phyloP scores from a whole-genome alignment of 202 grass and related monocot species.

The Carex arenaria region DNA sequence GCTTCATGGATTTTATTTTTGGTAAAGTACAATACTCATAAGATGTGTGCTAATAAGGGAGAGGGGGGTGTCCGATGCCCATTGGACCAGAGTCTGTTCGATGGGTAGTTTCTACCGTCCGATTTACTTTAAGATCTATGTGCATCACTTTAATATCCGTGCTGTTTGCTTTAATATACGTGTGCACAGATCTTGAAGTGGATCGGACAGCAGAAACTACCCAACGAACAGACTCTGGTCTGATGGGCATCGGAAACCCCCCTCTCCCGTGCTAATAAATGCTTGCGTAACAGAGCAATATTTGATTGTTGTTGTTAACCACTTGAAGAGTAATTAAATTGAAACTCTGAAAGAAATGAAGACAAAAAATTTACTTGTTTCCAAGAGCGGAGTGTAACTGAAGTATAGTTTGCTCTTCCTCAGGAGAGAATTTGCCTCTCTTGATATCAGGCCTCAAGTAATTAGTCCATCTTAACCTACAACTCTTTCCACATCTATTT shows the following conservation, averaged over 20 bases:
- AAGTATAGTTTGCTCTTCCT: slow-evolving; percentile 28
- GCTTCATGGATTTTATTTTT: neutral
- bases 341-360: neutral
- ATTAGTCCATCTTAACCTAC: slow-evolving; percentile 46
- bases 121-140: too few species aligned
- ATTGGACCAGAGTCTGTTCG: too few species aligned
- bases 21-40: neutral
- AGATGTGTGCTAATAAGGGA: neutral
- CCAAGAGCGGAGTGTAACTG: slow-evolving; percentile 21
- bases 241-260: too few species aligned
- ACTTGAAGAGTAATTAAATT: neutral
- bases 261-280: neutral
- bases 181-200: too few species aligned
- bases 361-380: slow-evolving; percentile 26
- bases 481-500: slow-evolving; percentile 46
- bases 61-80: too few species aligned
- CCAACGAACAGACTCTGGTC: too few species aligned
- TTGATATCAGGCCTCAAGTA: slow-evolving; percentile 37
- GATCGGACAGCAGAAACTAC: too few species aligned
- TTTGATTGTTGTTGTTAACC: neutral
- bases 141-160: too few species aligned
- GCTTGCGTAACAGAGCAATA: neutral
- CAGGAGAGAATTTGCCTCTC: slow-evolving; percentile 33
- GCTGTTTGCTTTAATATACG: too few species aligned
- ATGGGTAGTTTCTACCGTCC: too few species aligned